Evolutionary conservation across 139 green algal genomes (phyloP), one percentile per base, ranked within the genome.

Genomic region (Raphidocelis subcapitata): DNA sequence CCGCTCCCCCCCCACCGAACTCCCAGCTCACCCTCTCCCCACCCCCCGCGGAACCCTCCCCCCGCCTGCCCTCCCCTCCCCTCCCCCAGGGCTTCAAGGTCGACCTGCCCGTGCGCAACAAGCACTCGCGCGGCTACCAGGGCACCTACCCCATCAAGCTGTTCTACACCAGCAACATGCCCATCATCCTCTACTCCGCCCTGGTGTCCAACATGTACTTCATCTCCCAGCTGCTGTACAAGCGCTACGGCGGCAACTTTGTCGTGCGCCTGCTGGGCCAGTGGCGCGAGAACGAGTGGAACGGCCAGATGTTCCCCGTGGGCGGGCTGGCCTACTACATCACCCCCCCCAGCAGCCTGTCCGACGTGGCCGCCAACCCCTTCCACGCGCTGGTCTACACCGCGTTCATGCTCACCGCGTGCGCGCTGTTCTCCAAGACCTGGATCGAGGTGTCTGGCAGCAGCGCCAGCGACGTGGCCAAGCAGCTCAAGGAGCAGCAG

Each of bases 141-240:
- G 82, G 85, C 75, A 91, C 82, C 68, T 99, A 99, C 91, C 94
- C 96, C 62, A 99, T 99, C 91, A 99, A 99, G 92, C 90, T 99
- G 31, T 99, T 99, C 86, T 99, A 99, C 92, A 99, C 96, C 68
- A 96, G 87, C 79, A 99, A 99, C 92, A 99, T 99, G 96, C 96
- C 96, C 77, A 99, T 99, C 89, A 99, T 99, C 80, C 91, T 99
- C 70, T 95, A 98, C 85, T 97, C 90, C 3, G 96, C 96, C 3
- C 86, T 99, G 36, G 96, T 99, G 32, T 98, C 91, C 79, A 99
- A 99, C 92, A 87, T 99, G 47, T 99, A 98, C 88, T 99, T 99
- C 89, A 97, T 99, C 82, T 98, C 91, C n/a, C 96, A 99, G 93
- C 88, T 99, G 76, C 88, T 99, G 52, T 99, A 92, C 90, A 97